Base-by-base conservation (phyloP, 108 stramenopile genomes). In the Skeletonema costatum region DNA sequence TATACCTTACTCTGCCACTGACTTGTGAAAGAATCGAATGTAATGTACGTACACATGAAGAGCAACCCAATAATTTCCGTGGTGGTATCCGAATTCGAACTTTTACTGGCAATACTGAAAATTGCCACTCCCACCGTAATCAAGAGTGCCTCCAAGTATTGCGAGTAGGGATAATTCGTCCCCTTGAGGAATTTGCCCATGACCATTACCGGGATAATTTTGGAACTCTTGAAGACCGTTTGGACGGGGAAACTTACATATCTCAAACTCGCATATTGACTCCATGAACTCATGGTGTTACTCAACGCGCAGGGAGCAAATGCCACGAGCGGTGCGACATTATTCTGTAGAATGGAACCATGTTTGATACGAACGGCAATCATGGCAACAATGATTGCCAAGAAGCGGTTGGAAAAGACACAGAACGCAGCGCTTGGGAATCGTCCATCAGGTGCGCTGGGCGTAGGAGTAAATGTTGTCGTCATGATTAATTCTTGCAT, bases 171-270 rank as follows among this genome's bases (percentile, higher is more conserved):
- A 73, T 99, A 99, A 60, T 60, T 75, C 69, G 94, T 96, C 44
- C 93, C 93, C 81, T 97, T 94, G 58, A 98, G 83, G n/a, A 87
- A 29, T 62, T 85, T 84, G 0, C 98, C 98, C 98, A 99, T 99
- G 51, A 99, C 80, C 99, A 99, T 99, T 77, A 99, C 98, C 6
- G 99, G 99, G 19, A 99, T 98, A 60, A 99, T 94, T 90, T 99
- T 99, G 75, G 93, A 97, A 42, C 87, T 86, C 80, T 99, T 99
- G 85, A 97, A 96, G 62, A 99, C 91, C 6, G 98, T 97, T 86
- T 98, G 96, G 12, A 98, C 95, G 25, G 99, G 99, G 81, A 99
- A 99, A 62, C 96, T 93, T 2, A 99, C 98, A 77, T 98, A 99
- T 63, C 92, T 80, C 35, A 99, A 87, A 7, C 95, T 93, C 31